Base-by-base conservation (phyloP, 2,329 filamentous ascomycete genomes). In the Canariomyces notabilis region DNA sequence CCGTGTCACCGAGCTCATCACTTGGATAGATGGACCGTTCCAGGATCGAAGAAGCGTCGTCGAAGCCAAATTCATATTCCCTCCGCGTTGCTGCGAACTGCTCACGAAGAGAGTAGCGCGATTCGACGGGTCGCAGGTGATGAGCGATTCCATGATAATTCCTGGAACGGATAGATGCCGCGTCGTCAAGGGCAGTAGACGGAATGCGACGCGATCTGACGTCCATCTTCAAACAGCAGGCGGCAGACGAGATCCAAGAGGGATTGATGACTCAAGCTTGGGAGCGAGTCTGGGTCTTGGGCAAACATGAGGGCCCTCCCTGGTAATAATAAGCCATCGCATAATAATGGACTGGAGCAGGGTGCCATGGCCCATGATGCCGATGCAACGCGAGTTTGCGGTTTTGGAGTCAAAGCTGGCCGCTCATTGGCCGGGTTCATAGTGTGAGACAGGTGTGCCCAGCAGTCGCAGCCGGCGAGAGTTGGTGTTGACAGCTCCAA, bases 61-160 rank as follows among this genome's bases (percentile, higher is more conserved):
- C 72, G 45, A 70, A 71, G 53, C 65, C 72, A 42, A 74, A 71
- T 38, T 73, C 70, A 40, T 68, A 70, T 48, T 74, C 71, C 38
- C 63, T 64, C 23, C 70, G 61, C 5, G 72, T 75, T 29, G 69
- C 60, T 16, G 72, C 70, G 47, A 75, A 75, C 45, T 75, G 70
- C 36, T 74, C 70, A 37, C 65, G 67, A 37, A 75, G 61, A 2
- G 72, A 75, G 59, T 68, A 70, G 34, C 38, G 48, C 22, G 48
- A 44, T 32, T 33, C 36, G 15, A 26, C 38, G 2, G 39, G 22
- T 4, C 66, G 63, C 35, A 68, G 56, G 15, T 51, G 50, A 26
- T 59, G 61, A 26, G 31, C n/a, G 2, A 37, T 14, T 20, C 8
- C 6, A 8, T 36, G n/a, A 26, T 34, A 18, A 34, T 20, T 21